Base-by-base conservation (phyloP, 257 asterid genomes). In the Solanum medicagineum region DNA sequence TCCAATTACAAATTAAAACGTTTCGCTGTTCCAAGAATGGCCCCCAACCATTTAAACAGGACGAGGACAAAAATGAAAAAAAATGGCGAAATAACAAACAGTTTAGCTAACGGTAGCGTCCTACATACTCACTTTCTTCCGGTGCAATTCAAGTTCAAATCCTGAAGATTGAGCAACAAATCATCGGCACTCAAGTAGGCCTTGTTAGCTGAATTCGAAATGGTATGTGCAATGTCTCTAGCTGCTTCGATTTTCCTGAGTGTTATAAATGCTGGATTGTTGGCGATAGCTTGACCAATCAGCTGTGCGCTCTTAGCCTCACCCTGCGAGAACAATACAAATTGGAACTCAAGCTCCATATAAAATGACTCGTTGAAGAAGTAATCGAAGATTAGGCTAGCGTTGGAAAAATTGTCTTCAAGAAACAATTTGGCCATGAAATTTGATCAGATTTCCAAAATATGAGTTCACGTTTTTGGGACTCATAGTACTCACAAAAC, bases 221-320 rank as follows among this genome's bases (percentile, higher is more conserved):
- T 84, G 5, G 92, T 90, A 86, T 90, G 91, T 2, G 99, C 89
- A 84, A 93, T 94, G 5, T 96, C 99, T 90, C 91, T 89, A 2
- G 97, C 94, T 60, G 98, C 99, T 89, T 96, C 99, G 10, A 96
- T 96, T 87, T 92, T 92, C 94, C 99, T 91, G 29, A 96, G 93
- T 1, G 97, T 94, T 79, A 93, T 93, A 79, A 94, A 96, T 12
- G 98, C 98, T 7, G 98, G 98, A 81, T 94, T 94, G 91, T 90
- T 93, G 80, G 99, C 87, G 29, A 96, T 96, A n/a, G 98, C 97
- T 92, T 93, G 92, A 84, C 99, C 99, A 56, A 94, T 96, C 92
- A 96, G 88, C 86, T 93, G 94, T 19, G 98, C 99, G 89, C 99
- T 96, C 94, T 91, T 94, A 69, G 98, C 99, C 90, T 96, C 98